phyloP scores from a whole-genome alignment of 2,329 filamentous ascomycete genomes.

The Samsoniella hepiali region DNA sequence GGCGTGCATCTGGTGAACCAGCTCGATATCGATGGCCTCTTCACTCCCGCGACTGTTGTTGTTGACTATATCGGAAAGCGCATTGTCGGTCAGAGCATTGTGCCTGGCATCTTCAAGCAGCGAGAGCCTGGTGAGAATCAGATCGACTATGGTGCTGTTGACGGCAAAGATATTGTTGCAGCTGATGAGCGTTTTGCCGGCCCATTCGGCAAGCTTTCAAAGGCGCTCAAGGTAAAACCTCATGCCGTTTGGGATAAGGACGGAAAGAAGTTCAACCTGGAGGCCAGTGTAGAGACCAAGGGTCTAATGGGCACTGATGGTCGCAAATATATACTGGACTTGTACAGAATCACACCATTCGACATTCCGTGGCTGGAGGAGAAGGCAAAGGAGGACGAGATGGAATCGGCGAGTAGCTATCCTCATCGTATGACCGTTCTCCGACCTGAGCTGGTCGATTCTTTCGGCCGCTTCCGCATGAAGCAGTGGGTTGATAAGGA shows the following conservation, averaged over 20 bases:
- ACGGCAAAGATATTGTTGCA: constrained; percentile 93
- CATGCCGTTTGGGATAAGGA: constrained; percentile 99
- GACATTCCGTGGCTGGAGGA: constrained; percentile 91
- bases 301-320: constrained; percentile 95
- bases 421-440: constrained; percentile 96
- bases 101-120: constrained; percentile 98
- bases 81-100: constrained; percentile 95
- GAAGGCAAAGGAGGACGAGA: constrained; percentile 48
- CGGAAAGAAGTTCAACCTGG: constrained; percentile 80
- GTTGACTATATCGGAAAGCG: constrained; percentile 97
- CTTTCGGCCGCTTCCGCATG: constrained; percentile 80
- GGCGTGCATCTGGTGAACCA: constrained; percentile 96
- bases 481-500: constrained; percentile 83
- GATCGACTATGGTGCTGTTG: constrained; percentile 97
- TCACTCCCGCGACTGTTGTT: constrained; percentile 93
- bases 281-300: constrained; percentile 96
- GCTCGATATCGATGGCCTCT: constrained; percentile 89
- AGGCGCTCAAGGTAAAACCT: constrained; percentile 85
- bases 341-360: constrained; percentile 90
- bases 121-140: constrained; percentile 96
- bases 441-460: constrained; percentile 83
- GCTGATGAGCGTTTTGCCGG: constrained; percentile 81
- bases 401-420: constrained; percentile 55
- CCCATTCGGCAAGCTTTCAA: constrained; percentile 86
- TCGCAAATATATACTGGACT: constrained; percentile 92